Evolutionary conservation across 2,329 filamentous ascomycete species (phyloP).

Genomic region (Monosporascus sp.): DNA sequence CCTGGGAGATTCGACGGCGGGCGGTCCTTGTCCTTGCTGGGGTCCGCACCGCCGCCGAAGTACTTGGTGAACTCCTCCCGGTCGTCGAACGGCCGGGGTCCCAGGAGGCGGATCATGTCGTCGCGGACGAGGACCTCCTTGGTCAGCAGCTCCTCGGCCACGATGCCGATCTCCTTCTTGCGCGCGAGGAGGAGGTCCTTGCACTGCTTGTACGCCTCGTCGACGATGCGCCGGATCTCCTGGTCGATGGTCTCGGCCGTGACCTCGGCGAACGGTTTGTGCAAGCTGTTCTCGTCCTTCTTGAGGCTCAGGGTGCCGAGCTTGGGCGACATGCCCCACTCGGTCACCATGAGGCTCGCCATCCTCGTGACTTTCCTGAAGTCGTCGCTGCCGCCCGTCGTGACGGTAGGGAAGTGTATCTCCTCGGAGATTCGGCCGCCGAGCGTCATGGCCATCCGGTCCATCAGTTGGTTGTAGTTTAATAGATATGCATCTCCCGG

Average conservation of each 20-base stretch:
- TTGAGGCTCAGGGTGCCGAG: conserved; percentile 91
- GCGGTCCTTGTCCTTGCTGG: conserved; percentile 49
- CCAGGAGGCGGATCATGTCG: conserved; percentile 85
- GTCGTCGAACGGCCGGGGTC: conserved; percentile 78
- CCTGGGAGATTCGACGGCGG: conserved; percentile 38
- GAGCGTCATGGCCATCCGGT: conserved; percentile 99
- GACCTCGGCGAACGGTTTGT: conserved; percentile 93
- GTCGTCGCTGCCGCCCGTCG: conserved; percentile 89
- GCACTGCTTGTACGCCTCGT: conserved; percentile 90
- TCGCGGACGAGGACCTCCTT: conserved; percentile 92
- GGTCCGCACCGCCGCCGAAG: conserved; percentile 57
- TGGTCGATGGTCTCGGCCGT: conserved; percentile 88
- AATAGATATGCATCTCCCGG: conserved; percentile 92
- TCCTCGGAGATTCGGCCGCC: conserved; percentile 94
- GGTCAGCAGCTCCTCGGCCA: conserved; percentile 85
- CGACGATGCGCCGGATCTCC: conserved; percentile 87
- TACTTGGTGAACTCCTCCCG: conserved; percentile 90
- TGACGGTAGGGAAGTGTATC: conserved; percentile 93
- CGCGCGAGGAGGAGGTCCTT: conserved; percentile 75
- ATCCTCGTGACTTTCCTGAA: conserved; percentile 97
- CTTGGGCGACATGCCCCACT: conserved; percentile 96
- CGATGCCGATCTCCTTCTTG: conserved; percentile 80
- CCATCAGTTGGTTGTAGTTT: conserved; percentile 94
- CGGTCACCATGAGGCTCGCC: conserved; percentile 98
- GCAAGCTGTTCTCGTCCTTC: conserved; percentile 71